These are phyloP conservation scores for Termitomyces sp. DNA, from an alignment of 1,284 basidiomycete species.

Conservation along the genomic window DNA sequence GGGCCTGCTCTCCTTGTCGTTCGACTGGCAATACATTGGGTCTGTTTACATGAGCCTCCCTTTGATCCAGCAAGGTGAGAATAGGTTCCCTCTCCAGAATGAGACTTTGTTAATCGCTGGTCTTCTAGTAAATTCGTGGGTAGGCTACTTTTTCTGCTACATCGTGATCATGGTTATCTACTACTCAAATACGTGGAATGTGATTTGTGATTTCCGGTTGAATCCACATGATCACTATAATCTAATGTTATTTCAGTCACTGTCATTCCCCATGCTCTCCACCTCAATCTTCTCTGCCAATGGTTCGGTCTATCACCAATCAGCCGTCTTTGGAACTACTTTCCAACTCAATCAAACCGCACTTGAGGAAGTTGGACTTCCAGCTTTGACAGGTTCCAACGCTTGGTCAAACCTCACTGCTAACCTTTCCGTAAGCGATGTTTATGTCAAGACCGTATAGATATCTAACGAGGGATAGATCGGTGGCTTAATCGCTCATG, in stretches of 20 bases:
- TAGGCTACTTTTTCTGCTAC: slow-evolving; percentile 52
- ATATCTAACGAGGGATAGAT: slow-evolving; percentile 32
- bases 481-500: slow-evolving; percentile 59
- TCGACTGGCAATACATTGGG: slow-evolving; percentile 63
- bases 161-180: slow-evolving; percentile 51
- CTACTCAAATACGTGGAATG: slow-evolving; percentile 58
- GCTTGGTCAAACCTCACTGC: slow-evolving; percentile 50
- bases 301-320: slow-evolving; percentile 53
- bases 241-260: slow-evolving; percentile 31
- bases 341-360: slow-evolving; percentile 54
- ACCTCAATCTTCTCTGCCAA: slow-evolving; percentile 55
- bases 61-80: slow-evolving; percentile 47
- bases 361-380: slow-evolving; percentile 48
- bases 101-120: neutral
- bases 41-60: slow-evolving; percentile 37
- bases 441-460: neutral
- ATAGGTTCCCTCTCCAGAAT: neutral
- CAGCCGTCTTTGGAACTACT: slow-evolving; percentile 46
- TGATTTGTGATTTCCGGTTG: slow-evolving; percentile 22
- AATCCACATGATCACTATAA: neutral
- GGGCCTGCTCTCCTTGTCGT: slow-evolving; percentile 49
- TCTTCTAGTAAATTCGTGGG: slow-evolving; percentile 49
- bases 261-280: slow-evolving; percentile 57
- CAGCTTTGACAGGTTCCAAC: slow-evolving; percentile 49
- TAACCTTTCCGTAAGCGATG: slow-evolving; percentile 41